Evolutionary conservation across 176 grass and related monocot genomes (phyloP), one percentile per base, ranked within the genome.

Genomic region (Aegilops umbellulata): DNA sequence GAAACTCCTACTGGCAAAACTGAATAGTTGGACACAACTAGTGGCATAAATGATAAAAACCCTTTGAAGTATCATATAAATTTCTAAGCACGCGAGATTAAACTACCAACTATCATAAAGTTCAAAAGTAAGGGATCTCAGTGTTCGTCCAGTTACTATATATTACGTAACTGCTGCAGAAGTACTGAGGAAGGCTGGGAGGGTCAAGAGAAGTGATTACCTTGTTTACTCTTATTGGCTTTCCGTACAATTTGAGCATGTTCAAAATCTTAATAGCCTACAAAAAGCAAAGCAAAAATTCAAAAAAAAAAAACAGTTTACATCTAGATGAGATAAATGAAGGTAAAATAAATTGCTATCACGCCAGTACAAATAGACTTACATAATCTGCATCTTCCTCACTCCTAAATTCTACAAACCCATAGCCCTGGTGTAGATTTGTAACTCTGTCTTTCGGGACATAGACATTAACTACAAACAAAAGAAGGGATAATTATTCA

Each of bases 221-320:
- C 92, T 99, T 99, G 72, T 99, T 99, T 67, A 99, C 97, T 76
- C 97, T 92, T 88, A 99, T 94, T 70, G 97, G 97, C 32, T 99
- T 99, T 79, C 97, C 97, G n/a, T 99, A 99, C 26, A 99, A 90
- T 83, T 99, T 99, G 72, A 99, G 95, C 97, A 99, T 99, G 87
- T 99, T 99, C 87, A 99, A 93, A 87, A 97, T 97, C 71, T 99
- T 99, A 87, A 99, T 99, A 76, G 97, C 94, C 97, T 97, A 72
- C 41, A 82, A 65, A 70, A 87, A 39, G 38, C 20, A 89, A 63
- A 51, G 47, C 15, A 17, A 51, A 51, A 51, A 51, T 47, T 16
- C 14, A 47, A 47, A 47, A 47, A 47, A 47, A 47, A 82, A 34
- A 57, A 57, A 62, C 7, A 38, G 26, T 53, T 39, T 73, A 83